Base-by-base conservation (phyloP, 1,284 basidiomycete species). In the Blastosporella zonata region DNA sequence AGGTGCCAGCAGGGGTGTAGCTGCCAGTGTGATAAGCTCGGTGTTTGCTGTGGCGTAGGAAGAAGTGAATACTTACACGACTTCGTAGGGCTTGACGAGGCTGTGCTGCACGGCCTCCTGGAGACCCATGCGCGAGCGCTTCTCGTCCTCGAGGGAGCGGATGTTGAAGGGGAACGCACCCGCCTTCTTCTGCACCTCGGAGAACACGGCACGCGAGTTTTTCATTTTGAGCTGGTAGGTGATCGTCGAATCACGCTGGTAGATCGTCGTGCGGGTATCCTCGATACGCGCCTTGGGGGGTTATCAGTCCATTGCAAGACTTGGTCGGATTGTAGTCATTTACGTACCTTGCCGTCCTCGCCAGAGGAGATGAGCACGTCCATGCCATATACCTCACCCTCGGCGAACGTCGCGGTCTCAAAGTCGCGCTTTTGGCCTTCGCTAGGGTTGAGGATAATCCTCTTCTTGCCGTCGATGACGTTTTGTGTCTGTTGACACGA, bases 151-250 rank as follows among this genome's bases (percentile, higher is more conserved):
- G 53, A 99, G 78, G 46, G 80, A 79, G 56, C 96, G 90, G 54
- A 99, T 80, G 64, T 95, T 97, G 81, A 99, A 97, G 37, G 96
- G 96, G 85, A 99, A 99, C 6, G 92, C 81, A 22, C 95, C 96
- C 28, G 96, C 91, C 70, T 97, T 98, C 79, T 95, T 96, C 72
- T 96, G 90, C 62, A 98, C 91, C 72, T 98, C 96, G 44, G 89
- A 89, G 73, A 97, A 97, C 40, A 97, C 89, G 27, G 89, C 83
- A 59, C 96, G 87, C 45, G 94, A 95, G 47, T 91, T 96, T 76
- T 96, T 97, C 85, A 97, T 89, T 79, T 98, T 99, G 63, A 98
- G 81, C 67, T 95, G 90, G 75, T 98, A 99, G 44, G 91, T 96
- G 55, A 95, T 79, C 35, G 81, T 75, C 46, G 83, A 83, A 64